These are phyloP conservation scores for Ambrosiella xylebori DNA, from an alignment of 2,329 filamentous ascomycete species.

Conservation along the genomic window DNA sequence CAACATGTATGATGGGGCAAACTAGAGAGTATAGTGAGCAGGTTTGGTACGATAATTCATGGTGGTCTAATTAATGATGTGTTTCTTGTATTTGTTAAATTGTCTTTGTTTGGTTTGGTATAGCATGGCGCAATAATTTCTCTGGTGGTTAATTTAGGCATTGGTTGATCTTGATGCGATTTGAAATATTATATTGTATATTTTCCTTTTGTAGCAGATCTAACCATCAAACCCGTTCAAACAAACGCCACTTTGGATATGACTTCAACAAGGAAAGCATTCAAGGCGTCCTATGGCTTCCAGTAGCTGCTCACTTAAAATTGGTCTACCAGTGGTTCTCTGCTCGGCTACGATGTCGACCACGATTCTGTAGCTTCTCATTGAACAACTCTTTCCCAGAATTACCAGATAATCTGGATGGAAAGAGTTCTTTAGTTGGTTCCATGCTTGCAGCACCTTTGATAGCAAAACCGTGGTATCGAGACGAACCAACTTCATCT, in stretches of 20 bases:
- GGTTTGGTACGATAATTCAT: too few species aligned
- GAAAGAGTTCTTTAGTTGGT: slow-evolving; percentile 13
- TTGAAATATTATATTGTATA: too few species aligned
- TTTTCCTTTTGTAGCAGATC: too few species aligned
- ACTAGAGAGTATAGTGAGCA: too few species aligned
- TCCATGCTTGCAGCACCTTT: slow-evolving; percentile 4
- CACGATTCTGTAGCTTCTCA: slow-evolving; percentile 39
- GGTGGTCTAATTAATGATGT: background rate
- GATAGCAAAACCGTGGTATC: slow-evolving; percentile 7
- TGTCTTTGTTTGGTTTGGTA: background rate
- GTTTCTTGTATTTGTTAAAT: background rate
- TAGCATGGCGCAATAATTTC: background rate
- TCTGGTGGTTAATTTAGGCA: too few species aligned
- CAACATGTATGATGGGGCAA: background rate
- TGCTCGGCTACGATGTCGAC: slow-evolving; percentile 45
- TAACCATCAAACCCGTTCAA: too few species aligned
- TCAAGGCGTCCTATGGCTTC: too few species aligned
- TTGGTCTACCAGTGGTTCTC: slow-evolving; percentile 41
- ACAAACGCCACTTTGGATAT: too few species aligned
- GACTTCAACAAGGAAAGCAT: too few species aligned
- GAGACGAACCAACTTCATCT: background rate
- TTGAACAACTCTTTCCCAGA: slow-evolving; percentile 53
- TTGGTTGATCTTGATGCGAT: too few species aligned
- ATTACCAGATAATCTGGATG: slow-evolving; percentile 23
- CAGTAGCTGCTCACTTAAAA: background rate